Percentiles rank a stretch among this genome's conserved stretches.
These are phyloP conservation scores for Oxyria digyna DNA, from an alignment of 148 eudicot species.

Conservation along the genomic window DNA sequence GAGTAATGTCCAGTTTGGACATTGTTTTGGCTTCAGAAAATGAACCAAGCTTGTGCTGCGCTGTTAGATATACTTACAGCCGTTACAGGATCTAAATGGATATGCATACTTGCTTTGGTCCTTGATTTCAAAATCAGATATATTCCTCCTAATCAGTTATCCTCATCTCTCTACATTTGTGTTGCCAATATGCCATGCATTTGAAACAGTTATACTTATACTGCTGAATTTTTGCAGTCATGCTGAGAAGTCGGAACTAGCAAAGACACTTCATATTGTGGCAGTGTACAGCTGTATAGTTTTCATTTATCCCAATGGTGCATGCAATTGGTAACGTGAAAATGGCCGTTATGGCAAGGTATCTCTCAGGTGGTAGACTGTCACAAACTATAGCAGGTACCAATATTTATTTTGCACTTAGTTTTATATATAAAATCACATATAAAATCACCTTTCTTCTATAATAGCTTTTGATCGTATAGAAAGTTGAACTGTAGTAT, in stretches of 20 bases:
- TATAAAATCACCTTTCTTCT: neutral
- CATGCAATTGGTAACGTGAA: conserved; percentile 39
- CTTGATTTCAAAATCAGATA: neutral
- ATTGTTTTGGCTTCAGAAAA: neutral
- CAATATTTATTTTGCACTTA: neutral
- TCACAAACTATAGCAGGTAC: conserved; percentile 38
- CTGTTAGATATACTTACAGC: neutral
- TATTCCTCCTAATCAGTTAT: neutral
- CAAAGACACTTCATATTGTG: conserved; percentile 3
- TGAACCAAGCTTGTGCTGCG: neutral
- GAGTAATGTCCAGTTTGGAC: neutral
- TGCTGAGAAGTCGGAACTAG: neutral
- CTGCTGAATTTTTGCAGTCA: neutral
- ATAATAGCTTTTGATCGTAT: neutral
- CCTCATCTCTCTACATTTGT: neutral
- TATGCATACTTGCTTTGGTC: neutral
- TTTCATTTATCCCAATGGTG: conserved; percentile 26
- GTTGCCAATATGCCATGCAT: neutral
- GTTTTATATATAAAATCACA: too few species aligned
- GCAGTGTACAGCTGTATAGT: conserved; percentile 5
- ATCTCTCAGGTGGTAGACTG: conserved; percentile 35
- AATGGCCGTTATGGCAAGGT: conserved; percentile 57
- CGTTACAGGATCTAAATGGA: neutral
- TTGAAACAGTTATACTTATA: neutral
- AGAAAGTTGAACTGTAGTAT: neutral